A percentile compares a stretch with the other conserved stretches of the same genome.
Evolutionary conservation across 1,284 basidiomycete species (phyloP).

Genomic region (Ustilago xerochloae): DNA sequence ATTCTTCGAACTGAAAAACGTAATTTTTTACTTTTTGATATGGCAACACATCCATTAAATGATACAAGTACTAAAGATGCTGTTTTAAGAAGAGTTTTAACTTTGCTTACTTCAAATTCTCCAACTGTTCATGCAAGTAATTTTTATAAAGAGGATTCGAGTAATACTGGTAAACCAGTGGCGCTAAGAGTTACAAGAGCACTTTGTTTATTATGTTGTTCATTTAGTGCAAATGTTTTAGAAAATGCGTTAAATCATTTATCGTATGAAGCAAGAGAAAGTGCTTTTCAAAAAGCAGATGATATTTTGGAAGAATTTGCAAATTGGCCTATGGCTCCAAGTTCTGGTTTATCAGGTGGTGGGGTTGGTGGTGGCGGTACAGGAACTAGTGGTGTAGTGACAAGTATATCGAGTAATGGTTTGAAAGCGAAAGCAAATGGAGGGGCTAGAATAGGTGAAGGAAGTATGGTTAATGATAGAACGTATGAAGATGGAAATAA

Average conservation of each 20-base stretch:
- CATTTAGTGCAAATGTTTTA: conserved; percentile 63
- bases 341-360: conserved; percentile 42
- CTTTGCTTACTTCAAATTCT: conserved; percentile 53
- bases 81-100: conserved; percentile 59
- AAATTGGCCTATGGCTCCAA: conserved; percentile 67
- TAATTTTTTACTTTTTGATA: conserved; percentile 67
- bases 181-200: conserved; percentile 58
- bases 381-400: conserved; percentile 17
- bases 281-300: conserved; percentile 61
- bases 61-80: conserved; percentile 64
- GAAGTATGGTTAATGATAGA: conserved; percentile 31
- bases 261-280: conserved; percentile 58
- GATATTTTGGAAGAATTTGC: conserved; percentile 61
- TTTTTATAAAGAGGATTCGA: conserved; percentile 59
- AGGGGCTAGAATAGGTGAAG: conserved; percentile 42
- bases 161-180: conserved; percentile 22
- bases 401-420: conserved; percentile 24
- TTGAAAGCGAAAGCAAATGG: conserved; percentile 21
- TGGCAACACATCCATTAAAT: conserved; percentile 67
- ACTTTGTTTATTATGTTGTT: conserved; percentile 61
- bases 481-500: conserved; percentile 27
- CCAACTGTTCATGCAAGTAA: conserved; percentile 47
- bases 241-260: conserved; percentile 66
- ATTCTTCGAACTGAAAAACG: conserved; percentile 67
- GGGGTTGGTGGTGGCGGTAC: conserved; percentile 34